Evolutionary conservation across 352 stramenopile genomes (phyloP), one percentile per base, ranked within the genome.

Genomic region (Globisporangium solare): DNA sequence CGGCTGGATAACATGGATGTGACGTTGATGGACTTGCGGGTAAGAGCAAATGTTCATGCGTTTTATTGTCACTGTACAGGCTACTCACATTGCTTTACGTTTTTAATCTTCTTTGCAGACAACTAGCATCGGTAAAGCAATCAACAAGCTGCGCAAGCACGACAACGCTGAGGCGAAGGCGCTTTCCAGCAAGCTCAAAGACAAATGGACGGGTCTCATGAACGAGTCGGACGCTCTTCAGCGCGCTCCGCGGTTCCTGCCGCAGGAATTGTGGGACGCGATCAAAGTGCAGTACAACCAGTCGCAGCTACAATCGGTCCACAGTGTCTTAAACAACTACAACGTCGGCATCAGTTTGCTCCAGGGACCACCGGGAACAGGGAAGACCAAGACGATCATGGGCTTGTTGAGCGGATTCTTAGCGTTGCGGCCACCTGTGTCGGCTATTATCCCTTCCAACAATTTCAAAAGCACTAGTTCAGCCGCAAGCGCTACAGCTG

Each of bases 371-470:
- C 96, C 96, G 1, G 95, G 95, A 57, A 98, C 92, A 17, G 94
- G 94, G 35, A 98, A 98, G 67, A 98, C 94, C 2, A 94, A 94
- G 57, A 98, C 91, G 4, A 94, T 97, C 45, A 88, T 95, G 79
- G 86, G 70, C 0, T 47, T 95, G 8, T 58, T 95, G 1, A 93
- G 83, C 46, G 81, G 86, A 6, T 79, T 94, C 37, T 42, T 95
- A 7, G 63, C 86, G 31, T 59, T 94, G 21, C 70, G 75, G 47
- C 66, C 84, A 24, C 82, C 82, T 22, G 63, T 78, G 12, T 66
- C 76, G 27, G 58, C 78, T 5, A 56, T 88, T 20, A 74, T 84
- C 52, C 58, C 60, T 61, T 24, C 54, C 10, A 39, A 17, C 35
- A 56, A 20, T 22, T 21, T 8, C 37, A 55, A 41, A 17, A 47